Conservation (phyloP, 345 rosid genomes). For the Moringa oleifera region DNA sequence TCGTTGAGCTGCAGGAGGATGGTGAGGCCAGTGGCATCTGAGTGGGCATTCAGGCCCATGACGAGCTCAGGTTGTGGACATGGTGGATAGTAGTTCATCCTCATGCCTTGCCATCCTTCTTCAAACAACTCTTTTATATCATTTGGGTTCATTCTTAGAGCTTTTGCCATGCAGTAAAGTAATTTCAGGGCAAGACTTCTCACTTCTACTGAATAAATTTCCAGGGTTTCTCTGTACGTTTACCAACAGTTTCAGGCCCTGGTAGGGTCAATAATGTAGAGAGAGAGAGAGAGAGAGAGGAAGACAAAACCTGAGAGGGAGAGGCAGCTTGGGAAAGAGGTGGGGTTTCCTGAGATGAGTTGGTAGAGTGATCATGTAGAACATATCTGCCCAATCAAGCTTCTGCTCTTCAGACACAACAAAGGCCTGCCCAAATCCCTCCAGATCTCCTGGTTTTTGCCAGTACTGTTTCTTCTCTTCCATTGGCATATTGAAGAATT, state of each 20-base stretch:
- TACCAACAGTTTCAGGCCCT: too few species aligned
- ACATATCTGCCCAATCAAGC: too few species aligned
- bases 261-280: neutral
- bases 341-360: too few species aligned
- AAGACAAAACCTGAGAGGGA: too few species aligned
- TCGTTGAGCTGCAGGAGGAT: constrained; percentile 15
- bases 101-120: constrained; percentile 30
- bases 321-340: too few species aligned
- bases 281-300: neutral
- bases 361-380: too few species aligned
- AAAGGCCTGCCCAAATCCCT: constrained; percentile 29
- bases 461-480: constrained; percentile 31
- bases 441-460: constrained; percentile 16
- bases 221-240: constrained; percentile 22
- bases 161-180: constrained; percentile 15
- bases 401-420: too few species aligned
- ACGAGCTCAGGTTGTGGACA: too few species aligned
- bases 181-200: constrained; percentile 28
- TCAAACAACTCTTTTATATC: too few species aligned
- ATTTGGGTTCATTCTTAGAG: constrained; percentile 15
- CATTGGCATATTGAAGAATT: too few species aligned
- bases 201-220: constrained; percentile 21
- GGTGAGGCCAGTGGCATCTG: constrained; percentile 16
- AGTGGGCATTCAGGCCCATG: constrained; percentile 14
- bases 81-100: too few species aligned